Conservation (phyloP, 2,329 filamentous ascomycete genomes). For the Paraphoma chrysanthemicola region DNA sequence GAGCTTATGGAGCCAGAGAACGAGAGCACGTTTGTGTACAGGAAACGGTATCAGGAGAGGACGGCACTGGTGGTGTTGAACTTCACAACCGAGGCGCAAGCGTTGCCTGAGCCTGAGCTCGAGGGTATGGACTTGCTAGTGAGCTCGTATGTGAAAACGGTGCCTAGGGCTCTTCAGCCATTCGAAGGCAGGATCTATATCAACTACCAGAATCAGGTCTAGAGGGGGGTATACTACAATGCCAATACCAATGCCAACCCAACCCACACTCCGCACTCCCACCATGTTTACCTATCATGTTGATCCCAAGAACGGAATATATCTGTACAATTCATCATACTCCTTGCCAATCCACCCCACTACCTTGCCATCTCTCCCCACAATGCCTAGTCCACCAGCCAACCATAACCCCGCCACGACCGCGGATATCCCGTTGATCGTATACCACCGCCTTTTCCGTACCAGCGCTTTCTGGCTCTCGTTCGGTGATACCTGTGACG, state of each 20-base stretch:
- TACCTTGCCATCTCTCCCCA: conserved; percentile 73
- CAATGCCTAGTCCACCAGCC: conserved; percentile 77
- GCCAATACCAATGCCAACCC: conserved; percentile 2
- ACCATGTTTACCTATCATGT: conserved; percentile 27
- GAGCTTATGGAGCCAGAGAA: conserved; percentile 60
- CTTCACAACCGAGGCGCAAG: conserved; percentile 39
- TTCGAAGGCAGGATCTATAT: conserved; percentile 49
- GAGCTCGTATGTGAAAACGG: conserved; percentile 45
- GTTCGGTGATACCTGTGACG: conserved; percentile 60
- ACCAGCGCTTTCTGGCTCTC: conserved; percentile 58
- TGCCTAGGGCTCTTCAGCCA: conserved; percentile 32
- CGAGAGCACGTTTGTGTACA: conserved; percentile 60
- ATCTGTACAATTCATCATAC: conserved; percentile 77
- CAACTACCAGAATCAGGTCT: conserved; percentile 23
- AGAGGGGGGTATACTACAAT: conserved; percentile 30
- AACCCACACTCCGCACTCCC: background rate
- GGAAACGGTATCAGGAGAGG: conserved; percentile 42
- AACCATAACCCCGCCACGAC: conserved; percentile 75
- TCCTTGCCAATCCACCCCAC: conserved; percentile 80
- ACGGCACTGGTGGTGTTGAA: conserved; percentile 48
- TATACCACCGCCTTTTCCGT: conserved; percentile 72
- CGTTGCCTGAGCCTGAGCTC: conserved; percentile 1
- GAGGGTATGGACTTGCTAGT: conserved; percentile 52
- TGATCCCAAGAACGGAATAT: conserved; percentile 63
- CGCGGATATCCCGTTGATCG: conserved; percentile 70